These are phyloP conservation scores for Xylaria castorea DNA, from an alignment of 495 filamentous ascomycete genomes.

Conservation along the genomic window DNA sequence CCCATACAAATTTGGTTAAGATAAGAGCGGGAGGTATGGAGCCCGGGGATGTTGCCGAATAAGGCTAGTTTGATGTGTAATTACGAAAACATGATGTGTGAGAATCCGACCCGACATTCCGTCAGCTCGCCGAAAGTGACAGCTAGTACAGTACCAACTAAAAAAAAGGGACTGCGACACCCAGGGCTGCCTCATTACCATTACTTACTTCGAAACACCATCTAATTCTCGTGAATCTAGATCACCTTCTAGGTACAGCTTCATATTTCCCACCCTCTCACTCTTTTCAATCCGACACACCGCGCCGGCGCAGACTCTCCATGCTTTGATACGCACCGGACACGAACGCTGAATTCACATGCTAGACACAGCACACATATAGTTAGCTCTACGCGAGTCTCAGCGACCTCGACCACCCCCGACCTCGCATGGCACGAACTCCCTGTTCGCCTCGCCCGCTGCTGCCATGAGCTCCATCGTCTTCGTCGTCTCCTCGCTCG, in stretches of 20 bases:
- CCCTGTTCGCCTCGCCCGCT: constrained; percentile 46
- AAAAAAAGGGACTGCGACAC: constrained; percentile 17
- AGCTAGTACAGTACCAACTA: not conserved
- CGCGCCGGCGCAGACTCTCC: not conserved
- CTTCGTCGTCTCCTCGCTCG: constrained; percentile 90
- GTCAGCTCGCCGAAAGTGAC: constrained; percentile 19
- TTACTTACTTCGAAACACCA: constrained; percentile 2
- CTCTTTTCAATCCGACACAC: not conserved
- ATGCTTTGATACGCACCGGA: not conserved
- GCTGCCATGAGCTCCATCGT: constrained; percentile 90
- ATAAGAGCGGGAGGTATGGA: no score
- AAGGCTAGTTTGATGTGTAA: no score
- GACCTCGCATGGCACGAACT: constrained; percentile 49
- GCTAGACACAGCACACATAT: constrained; percentile 4
- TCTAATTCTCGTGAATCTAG: not conserved
- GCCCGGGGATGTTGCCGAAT: no score
- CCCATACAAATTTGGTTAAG: no score
- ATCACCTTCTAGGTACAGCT: not conserved
- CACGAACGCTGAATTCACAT: constrained; percentile 12
- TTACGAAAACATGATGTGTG: no score
- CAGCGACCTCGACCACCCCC: constrained; percentile 21
- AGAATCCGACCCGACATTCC: no score
- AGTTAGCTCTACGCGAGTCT: constrained; percentile 10
- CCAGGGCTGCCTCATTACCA: constrained; percentile 1
- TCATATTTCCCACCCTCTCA: not conserved